These are phyloP conservation scores for Mariannaea elegans DNA, from an alignment of 2,329 filamentous ascomycete genomes.

Conservation along the genomic window DNA sequence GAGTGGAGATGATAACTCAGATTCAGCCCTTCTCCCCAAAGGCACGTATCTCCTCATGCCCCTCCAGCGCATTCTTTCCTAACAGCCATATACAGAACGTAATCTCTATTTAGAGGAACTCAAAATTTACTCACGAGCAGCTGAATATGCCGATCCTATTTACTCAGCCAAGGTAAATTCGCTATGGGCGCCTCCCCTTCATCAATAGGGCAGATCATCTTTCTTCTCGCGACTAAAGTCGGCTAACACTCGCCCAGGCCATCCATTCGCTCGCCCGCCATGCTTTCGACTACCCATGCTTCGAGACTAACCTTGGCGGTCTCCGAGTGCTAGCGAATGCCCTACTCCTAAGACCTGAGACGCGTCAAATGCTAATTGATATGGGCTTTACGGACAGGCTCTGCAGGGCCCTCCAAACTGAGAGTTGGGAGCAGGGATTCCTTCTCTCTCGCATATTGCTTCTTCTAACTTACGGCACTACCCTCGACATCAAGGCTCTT, in stretches of 20 bases:
- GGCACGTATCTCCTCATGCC: conserved; percentile 51
- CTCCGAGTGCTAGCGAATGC: conserved; percentile 85
- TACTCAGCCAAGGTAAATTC: conserved; percentile 77
- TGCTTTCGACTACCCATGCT: conserved; percentile 73
- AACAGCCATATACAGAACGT: conserved; percentile 60
- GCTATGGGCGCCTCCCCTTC: neutral
- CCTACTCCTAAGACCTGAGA: conserved; percentile 64
- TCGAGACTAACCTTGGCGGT: conserved; percentile 75
- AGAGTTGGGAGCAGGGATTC: conserved; percentile 86
- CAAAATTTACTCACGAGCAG: conserved; percentile 73
- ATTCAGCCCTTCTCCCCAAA: conserved; percentile 65
- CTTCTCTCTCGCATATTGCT: conserved; percentile 61
- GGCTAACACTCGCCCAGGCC: conserved; percentile 61
- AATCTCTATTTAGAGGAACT: conserved; percentile 71
- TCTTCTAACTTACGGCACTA: conserved; percentile 59
- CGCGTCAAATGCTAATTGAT: conserved; percentile 44
- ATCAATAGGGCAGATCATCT: conserved; percentile 5
- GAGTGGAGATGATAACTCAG: conserved; percentile 69
- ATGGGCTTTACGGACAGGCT: conserved; percentile 68
- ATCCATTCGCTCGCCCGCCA: conserved; percentile 76
- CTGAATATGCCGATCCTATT: conserved; percentile 78
- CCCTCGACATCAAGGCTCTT: conserved; percentile 59
- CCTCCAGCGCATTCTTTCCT: conserved; percentile 15
- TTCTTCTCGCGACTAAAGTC: neutral
- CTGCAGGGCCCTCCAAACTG: conserved; percentile 75